Conservation (phyloP, 2,329 filamentous ascomycete species). For the Pestalotiopsis sp. region DNA sequence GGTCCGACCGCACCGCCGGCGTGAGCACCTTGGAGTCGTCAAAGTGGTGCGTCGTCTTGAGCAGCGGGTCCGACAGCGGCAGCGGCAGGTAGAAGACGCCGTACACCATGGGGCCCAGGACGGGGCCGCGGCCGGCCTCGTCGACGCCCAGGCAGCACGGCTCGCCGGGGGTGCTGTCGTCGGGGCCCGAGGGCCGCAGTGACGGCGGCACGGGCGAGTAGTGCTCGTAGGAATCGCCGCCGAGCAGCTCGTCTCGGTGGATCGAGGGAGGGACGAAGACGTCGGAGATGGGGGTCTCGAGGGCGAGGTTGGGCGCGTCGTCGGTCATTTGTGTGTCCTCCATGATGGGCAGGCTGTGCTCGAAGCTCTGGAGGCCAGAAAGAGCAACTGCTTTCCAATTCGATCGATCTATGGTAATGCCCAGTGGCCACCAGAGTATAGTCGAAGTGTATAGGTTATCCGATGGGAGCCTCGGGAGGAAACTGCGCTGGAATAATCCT, state of each 20-base stretch:
- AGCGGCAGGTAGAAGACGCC: slow-evolving; percentile 76
- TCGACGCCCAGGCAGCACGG: slow-evolving; percentile 86
- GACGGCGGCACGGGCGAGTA: slow-evolving; percentile 68
- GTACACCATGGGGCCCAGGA: slow-evolving; percentile 82
- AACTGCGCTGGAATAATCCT: background rate
- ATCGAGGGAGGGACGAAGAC: slow-evolving; percentile 73
- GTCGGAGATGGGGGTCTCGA: slow-evolving; percentile 35
- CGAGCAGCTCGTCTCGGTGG: slow-evolving; percentile 55
- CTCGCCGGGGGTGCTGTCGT: slow-evolving; percentile 35
- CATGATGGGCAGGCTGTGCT: slow-evolving; percentile 29
- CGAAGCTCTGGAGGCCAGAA: too few species aligned
- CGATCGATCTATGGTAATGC: too few species aligned
- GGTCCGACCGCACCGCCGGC: slow-evolving; percentile 71
- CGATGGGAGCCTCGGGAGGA: background rate
- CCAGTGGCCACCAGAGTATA: too few species aligned
- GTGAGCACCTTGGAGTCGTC: slow-evolving; percentile 95
- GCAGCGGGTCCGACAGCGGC: slow-evolving; percentile 69
- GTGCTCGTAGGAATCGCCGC: slow-evolving; percentile 71
- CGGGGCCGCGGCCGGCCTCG: slow-evolving; percentile 90
- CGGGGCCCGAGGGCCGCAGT: slow-evolving; percentile 48
- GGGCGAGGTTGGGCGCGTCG: slow-evolving; percentile 28
- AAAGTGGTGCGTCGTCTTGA: slow-evolving; percentile 81
- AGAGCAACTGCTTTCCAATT: too few species aligned
- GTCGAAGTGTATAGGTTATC: too few species aligned
- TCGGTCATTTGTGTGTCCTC: slow-evolving; percentile 43